A percentile compares a stretch with the other conserved stretches of the same genome.
Evolutionary conservation across 2,329 filamentous ascomycete genomes (phyloP).

Genomic region (Aureobasidium vineae): DNA sequence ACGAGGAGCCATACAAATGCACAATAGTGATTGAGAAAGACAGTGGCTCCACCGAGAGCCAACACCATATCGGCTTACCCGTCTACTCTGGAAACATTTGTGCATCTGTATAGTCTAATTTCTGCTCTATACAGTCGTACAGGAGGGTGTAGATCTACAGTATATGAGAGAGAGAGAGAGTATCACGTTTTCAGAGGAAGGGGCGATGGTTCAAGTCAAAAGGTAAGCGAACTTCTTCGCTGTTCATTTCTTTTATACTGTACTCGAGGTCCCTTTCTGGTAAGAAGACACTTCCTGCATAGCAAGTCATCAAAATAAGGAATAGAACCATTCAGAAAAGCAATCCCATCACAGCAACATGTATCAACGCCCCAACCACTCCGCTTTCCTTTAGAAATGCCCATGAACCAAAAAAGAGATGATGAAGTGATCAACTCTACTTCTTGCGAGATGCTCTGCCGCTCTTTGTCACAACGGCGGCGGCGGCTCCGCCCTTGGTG

Average conservation of each 20-base stretch:
- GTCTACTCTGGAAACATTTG: no score
- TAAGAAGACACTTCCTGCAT: conserved; percentile 2
- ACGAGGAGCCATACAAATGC: no score
- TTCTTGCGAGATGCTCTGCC: conserved; percentile 24
- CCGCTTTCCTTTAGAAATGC: conserved; percentile 11
- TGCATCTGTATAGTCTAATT: no score
- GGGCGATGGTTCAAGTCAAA: background rate
- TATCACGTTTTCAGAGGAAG: background rate
- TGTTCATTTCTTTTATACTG: conserved; percentile 9
- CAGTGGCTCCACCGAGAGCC: no score
- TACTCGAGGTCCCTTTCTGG: background rate
- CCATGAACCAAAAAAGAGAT: conserved; percentile 1
- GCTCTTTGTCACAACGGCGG: conserved; percentile 20
- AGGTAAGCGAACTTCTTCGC: background rate
- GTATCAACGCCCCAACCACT: conserved; percentile 13
- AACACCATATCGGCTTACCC: no score
- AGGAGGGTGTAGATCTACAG: no score
- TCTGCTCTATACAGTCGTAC: no score
- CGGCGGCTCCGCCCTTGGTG: conserved; percentile 39
- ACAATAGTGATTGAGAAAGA: no score
- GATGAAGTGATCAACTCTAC: conserved; percentile 16
- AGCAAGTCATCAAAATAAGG: conserved; percentile 18
- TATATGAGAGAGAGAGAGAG: no score
- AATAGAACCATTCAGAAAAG: conserved; percentile 11
- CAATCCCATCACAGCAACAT: conserved; percentile 9